Conservation (phyloP, 768 basidiomycete genomes). For the Coprinopsis sp. region DNA sequence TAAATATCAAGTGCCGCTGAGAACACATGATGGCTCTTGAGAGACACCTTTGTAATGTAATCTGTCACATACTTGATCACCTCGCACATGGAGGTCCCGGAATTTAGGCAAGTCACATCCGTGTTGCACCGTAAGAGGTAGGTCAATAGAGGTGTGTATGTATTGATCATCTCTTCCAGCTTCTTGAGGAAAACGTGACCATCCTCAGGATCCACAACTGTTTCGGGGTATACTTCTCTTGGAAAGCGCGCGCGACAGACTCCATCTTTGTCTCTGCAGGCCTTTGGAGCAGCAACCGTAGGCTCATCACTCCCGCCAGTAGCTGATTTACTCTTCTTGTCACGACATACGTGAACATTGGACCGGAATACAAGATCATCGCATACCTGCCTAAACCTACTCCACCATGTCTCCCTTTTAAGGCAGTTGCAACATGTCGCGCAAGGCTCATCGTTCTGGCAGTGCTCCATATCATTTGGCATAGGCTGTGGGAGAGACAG, state of each 20-base stretch:
- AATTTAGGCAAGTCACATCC: constrained; percentile 33
- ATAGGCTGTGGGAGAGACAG: no score
- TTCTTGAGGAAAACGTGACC: constrained; percentile 29
- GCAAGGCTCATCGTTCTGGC: no score
- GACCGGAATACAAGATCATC: background rate
- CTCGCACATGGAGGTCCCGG: constrained; percentile 36
- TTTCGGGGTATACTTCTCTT: constrained; percentile 15
- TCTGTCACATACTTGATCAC: constrained; percentile 36
- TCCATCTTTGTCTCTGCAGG: constrained; percentile 23
- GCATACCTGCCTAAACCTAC: no score
- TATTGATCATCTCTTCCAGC: constrained; percentile 34
- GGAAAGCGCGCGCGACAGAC: constrained; percentile 35
- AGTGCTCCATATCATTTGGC: no score
- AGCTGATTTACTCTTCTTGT: background rate
- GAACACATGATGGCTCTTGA: no score
- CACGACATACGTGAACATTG: no score
- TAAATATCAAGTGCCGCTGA: constrained; percentile 14
- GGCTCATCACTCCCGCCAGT: background rate
- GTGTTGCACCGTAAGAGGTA: constrained; percentile 35
- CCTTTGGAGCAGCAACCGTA: no score
- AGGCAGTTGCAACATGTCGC: no score
- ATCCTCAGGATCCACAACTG: constrained; percentile 21
- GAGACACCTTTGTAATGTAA: constrained; percentile 36
- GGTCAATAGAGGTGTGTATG: constrained; percentile 22
- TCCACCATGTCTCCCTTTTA: no score